Evolutionary conservation across 2,329 filamentous ascomycete species (phyloP).

Genomic region (Diplocarpon rosae): DNA sequence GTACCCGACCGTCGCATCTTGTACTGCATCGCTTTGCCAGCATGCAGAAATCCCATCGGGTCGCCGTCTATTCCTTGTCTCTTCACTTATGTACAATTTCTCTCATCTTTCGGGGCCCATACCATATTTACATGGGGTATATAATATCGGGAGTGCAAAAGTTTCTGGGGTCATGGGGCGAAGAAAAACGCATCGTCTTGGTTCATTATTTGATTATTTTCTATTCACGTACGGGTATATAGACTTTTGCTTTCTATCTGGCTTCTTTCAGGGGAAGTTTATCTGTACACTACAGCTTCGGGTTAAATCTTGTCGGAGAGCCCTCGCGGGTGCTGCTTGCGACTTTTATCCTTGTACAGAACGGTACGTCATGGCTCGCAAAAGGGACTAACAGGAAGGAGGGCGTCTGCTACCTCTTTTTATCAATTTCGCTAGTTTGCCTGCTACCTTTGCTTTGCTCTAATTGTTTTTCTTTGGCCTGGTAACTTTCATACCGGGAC

Average conservation of each 20-base stretch:
- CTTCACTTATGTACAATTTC: not conserved
- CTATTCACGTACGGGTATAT: slow-evolving; percentile 18
- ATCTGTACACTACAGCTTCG: no score
- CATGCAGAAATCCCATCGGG: no score
- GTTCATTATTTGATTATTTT: no score
- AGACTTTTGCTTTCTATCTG: slow-evolving; percentile 4
- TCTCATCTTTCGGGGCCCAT: slow-evolving; percentile 3
- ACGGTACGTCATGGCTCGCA: slow-evolving; percentile 10
- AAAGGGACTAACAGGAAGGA: slow-evolving; percentile 3
- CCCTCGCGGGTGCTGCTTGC: slow-evolving; percentile 12
- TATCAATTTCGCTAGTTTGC: slow-evolving; percentile 1
- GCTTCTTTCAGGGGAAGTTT: no score
- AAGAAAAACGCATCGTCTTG: no score
- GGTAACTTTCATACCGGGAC: no score
- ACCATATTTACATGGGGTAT: slow-evolving; percentile 8
- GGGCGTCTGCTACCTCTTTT: not conserved
- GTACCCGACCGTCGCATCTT: no score
- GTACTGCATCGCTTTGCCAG: no score
- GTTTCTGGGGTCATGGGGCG: not conserved
- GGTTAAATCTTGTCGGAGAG: slow-evolving; percentile 4
- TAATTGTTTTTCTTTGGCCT: slow-evolving; percentile 1
- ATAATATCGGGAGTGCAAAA: slow-evolving; percentile 7
- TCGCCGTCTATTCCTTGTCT: slow-evolving; percentile 5
- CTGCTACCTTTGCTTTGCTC: slow-evolving; percentile 1
- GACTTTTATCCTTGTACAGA: slow-evolving; percentile 11